Conservation (phyloP, 495 filamentous ascomycete genomes). For the Ramalina peruviana region DNA sequence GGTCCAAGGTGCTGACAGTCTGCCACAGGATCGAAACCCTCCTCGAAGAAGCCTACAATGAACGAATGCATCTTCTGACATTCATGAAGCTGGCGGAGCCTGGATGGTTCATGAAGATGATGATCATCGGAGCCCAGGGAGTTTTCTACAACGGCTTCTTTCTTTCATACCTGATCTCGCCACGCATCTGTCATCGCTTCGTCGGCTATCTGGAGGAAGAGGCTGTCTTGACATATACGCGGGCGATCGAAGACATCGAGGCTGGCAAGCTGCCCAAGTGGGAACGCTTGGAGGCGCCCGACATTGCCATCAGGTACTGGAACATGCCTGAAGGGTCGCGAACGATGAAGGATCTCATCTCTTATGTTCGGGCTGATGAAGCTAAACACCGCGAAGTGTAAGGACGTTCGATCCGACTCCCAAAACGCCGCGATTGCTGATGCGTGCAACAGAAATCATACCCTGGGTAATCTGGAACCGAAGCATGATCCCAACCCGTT, state of each 20-base stretch:
- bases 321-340: conserved; percentile 74
- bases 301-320: conserved; percentile 85
- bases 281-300: conserved; percentile 64
- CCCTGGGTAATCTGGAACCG: conserved; percentile 71
- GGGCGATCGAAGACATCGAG: conserved; percentile 75
- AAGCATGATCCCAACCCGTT: conserved; percentile 83
- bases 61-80: conserved; percentile 89
- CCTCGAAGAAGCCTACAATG: conserved; percentile 88
- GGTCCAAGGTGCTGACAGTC: neutral
- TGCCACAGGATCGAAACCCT: conserved; percentile 71
- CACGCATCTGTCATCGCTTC: conserved; percentile 85
- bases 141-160: conserved; percentile 96
- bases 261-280: conserved; percentile 70
- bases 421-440: neutral
- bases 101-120: conserved; percentile 73
- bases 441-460: conserved; percentile 50
- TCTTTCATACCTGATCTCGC: conserved; percentile 75
- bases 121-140: conserved; percentile 70
- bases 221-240: conserved; percentile 87
- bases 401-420: neutral
- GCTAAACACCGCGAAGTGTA: conserved; percentile 86
- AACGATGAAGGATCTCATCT: conserved; percentile 71
- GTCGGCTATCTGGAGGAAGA: conserved; percentile 97
- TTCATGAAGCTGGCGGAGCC: conserved; percentile 90
- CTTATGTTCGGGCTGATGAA: conserved; percentile 88